Conservation (phyloP, 495 filamentous ascomycete genomes). For the Aspergillus egyptiacus region DNA sequence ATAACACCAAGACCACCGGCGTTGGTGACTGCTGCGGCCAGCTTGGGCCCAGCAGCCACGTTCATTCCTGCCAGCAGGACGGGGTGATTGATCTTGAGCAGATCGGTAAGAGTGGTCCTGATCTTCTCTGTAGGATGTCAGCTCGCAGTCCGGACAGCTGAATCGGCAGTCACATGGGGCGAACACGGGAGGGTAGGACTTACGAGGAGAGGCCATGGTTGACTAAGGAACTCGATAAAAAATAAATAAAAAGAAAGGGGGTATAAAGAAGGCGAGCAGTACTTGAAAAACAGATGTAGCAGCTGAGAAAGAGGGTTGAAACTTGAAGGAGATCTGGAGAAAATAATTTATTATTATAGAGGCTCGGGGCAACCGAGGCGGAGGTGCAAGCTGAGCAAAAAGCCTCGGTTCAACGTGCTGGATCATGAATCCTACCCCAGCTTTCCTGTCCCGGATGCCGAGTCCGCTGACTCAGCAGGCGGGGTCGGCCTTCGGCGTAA, state of each 20-base stretch:
- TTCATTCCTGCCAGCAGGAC: constrained; percentile 97
- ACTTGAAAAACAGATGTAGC: constrained; percentile 8
- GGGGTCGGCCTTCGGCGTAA: constrained; percentile 1
- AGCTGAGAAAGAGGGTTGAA: constrained; percentile 9
- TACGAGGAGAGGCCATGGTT: constrained; percentile 81
- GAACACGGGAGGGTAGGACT: constrained; percentile 27
- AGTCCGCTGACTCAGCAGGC: constrained; percentile 3
- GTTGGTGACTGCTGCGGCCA: constrained; percentile 95
- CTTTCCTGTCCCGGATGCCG: neutral
- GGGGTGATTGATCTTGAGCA: constrained; percentile 95
- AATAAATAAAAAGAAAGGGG: constrained; percentile 10
- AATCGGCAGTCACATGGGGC: constrained; percentile 16
- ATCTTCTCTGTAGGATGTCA: constrained; percentile 60
- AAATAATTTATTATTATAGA: constrained; percentile 13
- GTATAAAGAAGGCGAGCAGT: constrained; percentile 7
- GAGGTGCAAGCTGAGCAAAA: neutral
- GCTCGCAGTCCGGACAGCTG: constrained; percentile 5
- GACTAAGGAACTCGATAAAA: constrained; percentile 8
- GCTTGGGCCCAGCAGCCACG: constrained; percentile 93
- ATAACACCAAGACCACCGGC: constrained; percentile 95
- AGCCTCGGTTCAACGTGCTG: constrained; percentile 18
- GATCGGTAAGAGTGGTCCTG: constrained; percentile 84
- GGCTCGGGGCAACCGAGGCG: constrained; percentile 18
- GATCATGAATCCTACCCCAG: neutral
- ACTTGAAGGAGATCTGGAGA: constrained; percentile 1